Evolutionary conservation across 192 early-diverging fungal species (phyloP).

Genomic region (Umbelopsis isabellina): DNA sequence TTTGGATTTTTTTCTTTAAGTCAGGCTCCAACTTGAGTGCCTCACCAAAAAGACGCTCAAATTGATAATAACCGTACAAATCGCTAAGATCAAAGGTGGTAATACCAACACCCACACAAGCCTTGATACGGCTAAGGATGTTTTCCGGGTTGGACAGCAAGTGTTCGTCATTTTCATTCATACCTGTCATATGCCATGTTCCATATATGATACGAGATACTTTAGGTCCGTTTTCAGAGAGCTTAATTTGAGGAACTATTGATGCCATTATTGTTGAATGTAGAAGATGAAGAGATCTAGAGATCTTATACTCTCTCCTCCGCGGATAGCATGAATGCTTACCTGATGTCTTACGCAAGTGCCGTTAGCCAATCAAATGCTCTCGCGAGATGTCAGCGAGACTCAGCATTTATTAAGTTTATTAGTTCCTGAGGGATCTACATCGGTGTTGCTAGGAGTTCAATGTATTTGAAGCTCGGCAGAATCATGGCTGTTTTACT

Average conservation of each 20-base stretch:
- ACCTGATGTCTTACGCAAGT: not conserved
- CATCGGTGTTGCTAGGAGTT: too few species aligned
- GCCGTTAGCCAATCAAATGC: not conserved
- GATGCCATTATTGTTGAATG: not conserved
- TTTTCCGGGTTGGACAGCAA: slow-evolving; percentile 25
- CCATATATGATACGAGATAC: slow-evolving; percentile 46
- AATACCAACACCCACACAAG: slow-evolving; percentile 41
- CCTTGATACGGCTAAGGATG: slow-evolving; percentile 44
- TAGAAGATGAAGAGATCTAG: not conserved
- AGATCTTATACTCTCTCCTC: not conserved
- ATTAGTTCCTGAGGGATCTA: too few species aligned
- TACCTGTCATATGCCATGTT: slow-evolving; percentile 40
- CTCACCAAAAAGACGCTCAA: slow-evolving; percentile 23
- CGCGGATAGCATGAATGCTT: slow-evolving; percentile 14
- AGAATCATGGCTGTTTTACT: too few species aligned
- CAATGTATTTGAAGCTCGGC: too few species aligned
- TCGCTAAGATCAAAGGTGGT: slow-evolving; percentile 51
- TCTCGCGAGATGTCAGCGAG: too few species aligned
- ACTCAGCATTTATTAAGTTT: not conserved
- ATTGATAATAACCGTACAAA: slow-evolving; percentile 42
- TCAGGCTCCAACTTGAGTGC: slow-evolving; percentile 22
- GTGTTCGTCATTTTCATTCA: slow-evolving; percentile 20
- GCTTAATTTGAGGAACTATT: slow-evolving; percentile 20
- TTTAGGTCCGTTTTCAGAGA: slow-evolving; percentile 12
- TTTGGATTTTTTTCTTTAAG: slow-evolving; percentile 15